Conservation (phyloP, 495 filamentous ascomycete genomes). For the Xylaria telfairii region DNA sequence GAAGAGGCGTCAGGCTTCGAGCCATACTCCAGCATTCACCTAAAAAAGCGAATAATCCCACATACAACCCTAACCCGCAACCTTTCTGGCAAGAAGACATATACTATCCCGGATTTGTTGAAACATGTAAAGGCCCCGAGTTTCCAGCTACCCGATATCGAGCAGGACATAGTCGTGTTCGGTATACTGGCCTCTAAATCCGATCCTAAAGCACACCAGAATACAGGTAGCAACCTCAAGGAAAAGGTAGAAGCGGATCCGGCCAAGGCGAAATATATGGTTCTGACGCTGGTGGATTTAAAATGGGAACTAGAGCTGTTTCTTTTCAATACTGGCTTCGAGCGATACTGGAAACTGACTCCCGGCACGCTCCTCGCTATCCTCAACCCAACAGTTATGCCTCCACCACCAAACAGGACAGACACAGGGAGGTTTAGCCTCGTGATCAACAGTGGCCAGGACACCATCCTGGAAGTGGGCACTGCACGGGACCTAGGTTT, state of each 20-base stretch:
- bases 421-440: conserved; percentile 85
- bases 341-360: conserved; percentile 86
- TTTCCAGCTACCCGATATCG: conserved; percentile 84
- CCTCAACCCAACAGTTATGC: conserved; percentile 91
- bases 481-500: conserved; percentile 84
- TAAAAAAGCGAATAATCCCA: conserved; percentile 85
- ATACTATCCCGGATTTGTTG: conserved; percentile 81
- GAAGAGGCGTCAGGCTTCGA: conserved; percentile 68
- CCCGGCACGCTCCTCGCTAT: conserved; percentile 89
- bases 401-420: conserved; percentile 71
- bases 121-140: conserved; percentile 79
- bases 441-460: conserved; percentile 78
- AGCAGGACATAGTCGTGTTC: conserved; percentile 85
- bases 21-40: conserved; percentile 81
- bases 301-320: conserved; percentile 91
- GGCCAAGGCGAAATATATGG: conserved; percentile 84
- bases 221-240: conserved; percentile 46
- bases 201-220: conserved; percentile 73
- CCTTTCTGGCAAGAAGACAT: conserved; percentile 75
- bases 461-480: conserved; percentile 90
- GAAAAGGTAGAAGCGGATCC: conserved; percentile 45
- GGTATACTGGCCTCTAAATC: conserved; percentile 89
- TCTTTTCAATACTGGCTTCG: conserved; percentile 89
- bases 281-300: conserved; percentile 82
- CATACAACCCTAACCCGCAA: conserved; percentile 78